These are phyloP conservation scores for Phytophthora citrophthora DNA, from an alignment of 352 stramenopile species.

Conservation along the genomic window DNA sequence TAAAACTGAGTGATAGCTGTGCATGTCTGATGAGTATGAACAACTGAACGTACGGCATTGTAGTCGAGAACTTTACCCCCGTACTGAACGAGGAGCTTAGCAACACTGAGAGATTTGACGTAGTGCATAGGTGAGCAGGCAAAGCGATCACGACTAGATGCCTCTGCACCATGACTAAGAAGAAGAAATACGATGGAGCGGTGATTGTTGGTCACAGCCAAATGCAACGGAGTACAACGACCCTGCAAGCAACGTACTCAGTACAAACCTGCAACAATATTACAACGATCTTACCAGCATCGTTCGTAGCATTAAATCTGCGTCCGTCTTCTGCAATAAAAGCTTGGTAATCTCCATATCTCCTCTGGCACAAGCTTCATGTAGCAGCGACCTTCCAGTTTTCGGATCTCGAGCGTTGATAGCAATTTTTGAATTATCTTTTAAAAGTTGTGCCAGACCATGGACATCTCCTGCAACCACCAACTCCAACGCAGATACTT, in stretches of 20 bases:
- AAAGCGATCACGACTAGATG: conserved; percentile 62
- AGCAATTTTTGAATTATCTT: conserved; percentile 15
- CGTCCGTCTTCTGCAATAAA: conserved; percentile 49
- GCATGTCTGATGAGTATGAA: not conserved
- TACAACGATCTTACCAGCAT: conserved; percentile 53
- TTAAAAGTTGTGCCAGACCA: conserved; percentile 30
- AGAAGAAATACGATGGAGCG: conserved; percentile 71
- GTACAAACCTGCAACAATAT: not conserved
- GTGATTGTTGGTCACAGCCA: conserved; percentile 65
- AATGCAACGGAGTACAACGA: conserved; percentile 60
- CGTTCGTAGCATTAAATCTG: conserved; percentile 63
- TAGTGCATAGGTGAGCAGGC: conserved; percentile 75
- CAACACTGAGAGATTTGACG: conserved; percentile 64
- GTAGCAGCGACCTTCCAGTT: conserved; percentile 60
- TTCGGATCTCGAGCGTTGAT: conserved; percentile 48
- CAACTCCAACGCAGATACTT: conserved; percentile 32
- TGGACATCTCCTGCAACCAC: conserved; percentile 39
- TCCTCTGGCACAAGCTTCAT: conserved; percentile 64
- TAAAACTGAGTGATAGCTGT: not conserved
- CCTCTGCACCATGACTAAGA: conserved; percentile 69
- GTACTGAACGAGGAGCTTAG: conserved; percentile 71
- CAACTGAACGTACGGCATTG: conserved; percentile 43
- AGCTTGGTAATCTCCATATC: conserved; percentile 62
- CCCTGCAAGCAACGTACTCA: conserved; percentile 40
- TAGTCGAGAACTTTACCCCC: conserved; percentile 62